Conservation (phyloP, 805 yeast species). For the Yamadazyma paraphyllophila region DNA sequence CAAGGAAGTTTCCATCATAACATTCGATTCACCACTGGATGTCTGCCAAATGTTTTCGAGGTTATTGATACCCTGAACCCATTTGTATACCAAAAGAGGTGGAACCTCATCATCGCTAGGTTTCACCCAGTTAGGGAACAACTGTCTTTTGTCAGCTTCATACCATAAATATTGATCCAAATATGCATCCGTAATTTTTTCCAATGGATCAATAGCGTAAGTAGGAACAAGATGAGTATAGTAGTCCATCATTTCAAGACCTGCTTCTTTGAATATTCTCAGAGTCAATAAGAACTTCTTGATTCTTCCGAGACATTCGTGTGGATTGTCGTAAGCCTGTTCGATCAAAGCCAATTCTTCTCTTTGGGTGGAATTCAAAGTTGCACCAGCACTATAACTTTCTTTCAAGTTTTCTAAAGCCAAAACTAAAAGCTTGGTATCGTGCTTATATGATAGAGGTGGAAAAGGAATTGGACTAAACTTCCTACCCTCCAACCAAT, state of each 20-base stretch:
- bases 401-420: constrained; percentile 90
- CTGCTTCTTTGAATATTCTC: constrained; percentile 87
- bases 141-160: constrained; percentile 80
- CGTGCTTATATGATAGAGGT: constrained; percentile 87
- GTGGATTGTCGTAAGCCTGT: constrained; percentile 96
- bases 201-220: constrained; percentile 85
- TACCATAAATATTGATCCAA: constrained; percentile 95
- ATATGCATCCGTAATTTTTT: constrained; percentile 94
- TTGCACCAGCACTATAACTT: constrained; percentile 59
- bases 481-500: constrained; percentile 83
- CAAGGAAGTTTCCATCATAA: constrained; percentile 75
- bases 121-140: constrained; percentile 95
- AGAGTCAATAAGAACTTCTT: constrained; percentile 82
- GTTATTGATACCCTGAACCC: constrained; percentile 90
- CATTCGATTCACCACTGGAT: constrained; percentile 71
- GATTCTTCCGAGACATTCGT: constrained; percentile 81
- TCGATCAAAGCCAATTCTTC: constrained; percentile 93
- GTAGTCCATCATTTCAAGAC: constrained; percentile 86
- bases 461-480: constrained; percentile 93
- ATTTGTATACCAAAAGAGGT: constrained; percentile 85
- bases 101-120: constrained; percentile 94
- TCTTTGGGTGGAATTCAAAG: constrained; percentile 82
- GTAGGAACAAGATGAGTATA: constrained; percentile 83
- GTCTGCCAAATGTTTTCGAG: constrained; percentile 77
- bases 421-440: constrained; percentile 81